Evolutionary conservation across 768 basidiomycete genomes (phyloP), one percentile per base, ranked within the genome.

Genomic region (Boletus vinaceobasis): DNA sequence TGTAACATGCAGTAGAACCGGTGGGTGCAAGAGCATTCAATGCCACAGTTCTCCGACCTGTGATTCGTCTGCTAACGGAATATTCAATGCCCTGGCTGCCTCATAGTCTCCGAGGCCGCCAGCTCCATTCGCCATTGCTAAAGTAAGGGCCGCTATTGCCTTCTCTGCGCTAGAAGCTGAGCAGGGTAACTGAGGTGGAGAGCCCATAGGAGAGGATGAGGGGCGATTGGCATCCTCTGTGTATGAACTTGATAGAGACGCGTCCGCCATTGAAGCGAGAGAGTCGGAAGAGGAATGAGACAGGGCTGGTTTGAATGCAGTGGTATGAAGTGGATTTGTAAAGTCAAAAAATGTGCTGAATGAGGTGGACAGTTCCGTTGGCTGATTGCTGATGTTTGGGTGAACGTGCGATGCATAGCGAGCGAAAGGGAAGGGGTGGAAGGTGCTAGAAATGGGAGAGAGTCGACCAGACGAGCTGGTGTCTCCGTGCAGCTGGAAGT

Each of bases 101-200:
- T 73, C 71, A 52, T 85, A 86, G 61, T 86, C 84, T 49, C 75
- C 76, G 37, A 86, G 64, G 27, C 82, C 77, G 6, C 80, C 83
- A 10, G 84, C 84, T 39, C 84, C 85, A 56, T 79, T 85, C 13
- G 85, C 84, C 71, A 86, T 76, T 17, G 82, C 83, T 3, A 86
- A 68, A 32, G 74, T 75, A 31, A 86, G 74, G 17, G 81, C 82
- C 17, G 83, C 83, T 47, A 86, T 74, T 15, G 80, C 81, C 62
- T 83, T 85, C 59, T 86, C 84, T 19, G 81, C 72, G 35, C 73
- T 75, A 42, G 81, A 77, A 11, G 81, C 67, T 19, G 73, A 57
- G n/a, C 13, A 26, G 10, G 63, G 58, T 19, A 62, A 62, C 8
- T 53, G 60, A n/a, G 57, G 52, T 15, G 49, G 53, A 35, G 60